A percentile compares a stretch with the other conserved stretches of the same genome.
Evolutionary conservation across 305 asterid genomes (phyloP).

Genomic region (Fraxinus greggii): DNA sequence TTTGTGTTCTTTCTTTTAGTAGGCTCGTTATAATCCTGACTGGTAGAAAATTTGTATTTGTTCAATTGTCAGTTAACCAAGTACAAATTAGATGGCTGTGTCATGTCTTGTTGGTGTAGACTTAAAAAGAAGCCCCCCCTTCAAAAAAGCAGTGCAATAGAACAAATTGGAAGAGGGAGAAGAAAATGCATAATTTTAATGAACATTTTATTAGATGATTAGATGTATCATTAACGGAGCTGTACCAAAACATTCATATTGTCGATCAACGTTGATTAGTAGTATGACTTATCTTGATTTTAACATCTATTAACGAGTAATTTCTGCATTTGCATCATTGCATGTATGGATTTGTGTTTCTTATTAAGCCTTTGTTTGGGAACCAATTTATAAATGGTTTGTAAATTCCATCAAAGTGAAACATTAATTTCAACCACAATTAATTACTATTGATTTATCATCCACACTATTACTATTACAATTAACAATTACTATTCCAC

Average conservation of each 20-base stretch:
- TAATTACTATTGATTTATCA: neutral
- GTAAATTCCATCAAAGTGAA: neutral
- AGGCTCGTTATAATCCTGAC: neutral
- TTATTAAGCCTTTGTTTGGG: neutral
- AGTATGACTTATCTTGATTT: neutral
- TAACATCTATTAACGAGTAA: neutral
- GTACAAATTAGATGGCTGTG: neutral
- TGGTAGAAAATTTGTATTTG: neutral
- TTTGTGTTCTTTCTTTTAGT: neutral
- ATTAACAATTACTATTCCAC: neutral
- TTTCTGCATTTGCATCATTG: neutral
- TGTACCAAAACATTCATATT: neutral
- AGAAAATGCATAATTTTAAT: neutral
- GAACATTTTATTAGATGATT: neutral
- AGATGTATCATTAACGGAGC: neutral
- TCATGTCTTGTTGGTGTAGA: neutral
- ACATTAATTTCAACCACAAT: neutral
- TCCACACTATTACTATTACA: neutral
- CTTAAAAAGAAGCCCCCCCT: neutral
- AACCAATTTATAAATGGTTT: neutral
- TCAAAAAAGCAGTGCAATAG: neutral
- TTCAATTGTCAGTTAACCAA: neutral
- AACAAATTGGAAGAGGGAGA: neutral
- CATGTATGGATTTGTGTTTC: neutral
- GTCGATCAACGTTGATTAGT: neutral